These are phyloP conservation scores for Aureobasidium sp. DNA, from an alignment of 2,329 filamentous ascomycete genomes.

Conservation along the genomic window DNA sequence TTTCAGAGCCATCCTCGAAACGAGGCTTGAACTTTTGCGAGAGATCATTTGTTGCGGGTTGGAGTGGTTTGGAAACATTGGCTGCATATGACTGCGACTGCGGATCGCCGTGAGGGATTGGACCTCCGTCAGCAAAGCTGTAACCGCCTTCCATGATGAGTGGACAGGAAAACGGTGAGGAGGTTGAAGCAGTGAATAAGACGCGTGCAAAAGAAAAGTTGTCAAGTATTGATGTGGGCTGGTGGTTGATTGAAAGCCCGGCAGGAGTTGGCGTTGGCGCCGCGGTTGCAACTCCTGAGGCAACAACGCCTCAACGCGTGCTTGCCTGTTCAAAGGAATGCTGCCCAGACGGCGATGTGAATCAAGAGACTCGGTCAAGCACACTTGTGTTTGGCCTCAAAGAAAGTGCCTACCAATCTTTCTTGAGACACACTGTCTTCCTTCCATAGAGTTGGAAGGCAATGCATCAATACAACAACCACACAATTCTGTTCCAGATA, in stretches of 20 bases:
- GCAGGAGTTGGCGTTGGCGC: not conserved
- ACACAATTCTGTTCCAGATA: no score
- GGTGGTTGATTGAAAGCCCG: not conserved
- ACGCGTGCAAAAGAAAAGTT: not conserved
- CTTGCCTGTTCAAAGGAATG: not conserved
- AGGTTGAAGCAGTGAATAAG: not conserved
- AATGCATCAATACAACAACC: no score
- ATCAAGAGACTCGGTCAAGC: no score
- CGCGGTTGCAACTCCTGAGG: not conserved
- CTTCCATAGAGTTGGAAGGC: no score
- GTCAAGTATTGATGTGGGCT: not conserved
- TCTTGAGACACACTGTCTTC: not conserved
- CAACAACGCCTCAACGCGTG: not conserved
- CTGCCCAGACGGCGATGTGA: not conserved
- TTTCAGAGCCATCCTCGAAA: not conserved
- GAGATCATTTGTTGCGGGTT: not conserved
- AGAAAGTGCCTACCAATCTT: no score
- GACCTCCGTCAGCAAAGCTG: not conserved
- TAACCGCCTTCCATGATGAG: not conserved
- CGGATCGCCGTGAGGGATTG: not conserved
- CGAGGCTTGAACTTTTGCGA: constrained; percentile 1
- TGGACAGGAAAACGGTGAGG: not conserved
- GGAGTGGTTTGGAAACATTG: not conserved
- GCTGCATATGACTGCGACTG: not conserved
- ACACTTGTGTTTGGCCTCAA: no score